Conservation (phyloP, 2,329 filamentous ascomycete species). For the Cadophora luteo-olivacea region DNA sequence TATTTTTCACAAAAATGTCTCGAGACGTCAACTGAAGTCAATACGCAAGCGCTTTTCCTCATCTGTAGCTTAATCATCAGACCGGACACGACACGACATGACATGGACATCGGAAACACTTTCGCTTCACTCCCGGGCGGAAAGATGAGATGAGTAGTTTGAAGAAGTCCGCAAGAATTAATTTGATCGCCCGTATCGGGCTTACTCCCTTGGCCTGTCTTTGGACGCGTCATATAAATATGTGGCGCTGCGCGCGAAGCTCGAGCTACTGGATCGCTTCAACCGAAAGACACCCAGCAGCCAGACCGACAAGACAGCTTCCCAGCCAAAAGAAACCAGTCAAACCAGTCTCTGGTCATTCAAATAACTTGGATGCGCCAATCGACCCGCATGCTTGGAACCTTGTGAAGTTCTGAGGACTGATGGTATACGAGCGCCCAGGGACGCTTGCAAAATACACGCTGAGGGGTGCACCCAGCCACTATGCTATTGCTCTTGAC, state of each 20-base stretch:
- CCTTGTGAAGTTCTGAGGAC: neutral
- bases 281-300: neutral
- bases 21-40: slow-evolving; percentile 1
- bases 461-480: neutral
- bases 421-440: slow-evolving; percentile 1
- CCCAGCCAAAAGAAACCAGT: slow-evolving; percentile 4
- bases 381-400: slow-evolving; percentile 17
- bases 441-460: neutral
- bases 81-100: too few relatives aligned
- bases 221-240: slow-evolving; percentile 18
- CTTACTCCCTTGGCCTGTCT: slow-evolving; percentile 12
- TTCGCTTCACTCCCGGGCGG: slow-evolving; percentile 1
- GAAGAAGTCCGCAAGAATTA: neutral
- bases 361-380: neutral
- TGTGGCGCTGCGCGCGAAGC: slow-evolving; percentile 10
- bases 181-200: neutral
- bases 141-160: neutral
- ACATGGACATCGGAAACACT: neutral
- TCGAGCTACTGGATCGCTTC: neutral
- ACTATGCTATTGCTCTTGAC: neutral
- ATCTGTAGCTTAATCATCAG: neutral
- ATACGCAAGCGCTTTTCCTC: neutral
- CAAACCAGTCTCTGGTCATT: slow-evolving; percentile 6
- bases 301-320: too few relatives aligned
- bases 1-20: neutral